Evolutionary conservation across 306 rosid species (phyloP).

Genomic region (Mucuna pruriens): DNA sequence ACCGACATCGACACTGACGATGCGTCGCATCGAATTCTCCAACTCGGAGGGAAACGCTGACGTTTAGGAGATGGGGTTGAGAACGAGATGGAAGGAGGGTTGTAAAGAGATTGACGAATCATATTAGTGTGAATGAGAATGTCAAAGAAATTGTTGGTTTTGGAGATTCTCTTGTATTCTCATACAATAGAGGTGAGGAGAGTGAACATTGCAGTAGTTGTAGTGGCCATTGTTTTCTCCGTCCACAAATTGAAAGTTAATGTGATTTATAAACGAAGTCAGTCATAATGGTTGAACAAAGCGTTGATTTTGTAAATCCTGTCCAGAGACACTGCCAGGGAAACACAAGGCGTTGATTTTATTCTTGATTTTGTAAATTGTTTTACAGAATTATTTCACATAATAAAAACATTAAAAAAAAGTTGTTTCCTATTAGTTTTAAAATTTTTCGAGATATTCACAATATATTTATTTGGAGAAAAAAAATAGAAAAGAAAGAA

Average conservation of each 20-base stretch:
- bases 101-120: constrained; percentile 51
- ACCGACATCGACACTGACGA: constrained; percentile 36
- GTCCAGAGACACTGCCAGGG: neutral
- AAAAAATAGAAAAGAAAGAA: too few species aligned
- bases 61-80: constrained; percentile 34
- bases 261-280: neutral
- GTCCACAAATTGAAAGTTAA: neutral
- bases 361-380: neutral
- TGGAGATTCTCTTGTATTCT: neutral
- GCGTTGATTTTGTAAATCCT: too few species aligned
- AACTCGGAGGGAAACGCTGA: neutral
- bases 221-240: constrained; percentile 3
- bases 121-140: constrained; percentile 2
- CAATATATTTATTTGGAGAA: too few species aligned
- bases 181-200: neutral
- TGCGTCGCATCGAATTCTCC: constrained; percentile 53
- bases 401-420: too few species aligned
- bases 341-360: neutral
- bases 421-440: too few species aligned
- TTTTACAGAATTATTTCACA: neutral
- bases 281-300: neutral
- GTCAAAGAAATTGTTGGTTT: neutral
- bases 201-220: neutral
- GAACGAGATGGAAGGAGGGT: constrained; percentile 34
- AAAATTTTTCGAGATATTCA: too few species aligned